Evolutionary conservation across 2,329 filamentous ascomycete species (phyloP).

Genomic region (Alternaria dauci): DNA sequence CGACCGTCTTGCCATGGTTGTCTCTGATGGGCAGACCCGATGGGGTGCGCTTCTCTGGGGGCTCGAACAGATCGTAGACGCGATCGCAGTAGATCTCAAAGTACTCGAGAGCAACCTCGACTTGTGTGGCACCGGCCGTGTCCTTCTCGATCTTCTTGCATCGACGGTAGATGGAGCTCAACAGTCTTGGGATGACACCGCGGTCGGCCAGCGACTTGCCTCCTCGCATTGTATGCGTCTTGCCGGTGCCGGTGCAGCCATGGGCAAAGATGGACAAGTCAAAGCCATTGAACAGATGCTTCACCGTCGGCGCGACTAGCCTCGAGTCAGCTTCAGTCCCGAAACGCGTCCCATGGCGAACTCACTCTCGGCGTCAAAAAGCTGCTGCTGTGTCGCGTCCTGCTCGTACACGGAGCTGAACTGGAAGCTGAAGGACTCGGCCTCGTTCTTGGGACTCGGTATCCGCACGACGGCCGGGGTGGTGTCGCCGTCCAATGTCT

Average conservation of each 20-base stretch:
- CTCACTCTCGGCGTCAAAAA: slow-evolving; percentile 88
- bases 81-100: slow-evolving; percentile 99
- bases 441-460: slow-evolving; percentile 90
- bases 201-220: slow-evolving; percentile 85
- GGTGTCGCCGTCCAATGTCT: slow-evolving; percentile 52
- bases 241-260: slow-evolving; percentile 90
- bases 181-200: slow-evolving; percentile 84
- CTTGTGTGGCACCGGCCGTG: slow-evolving; percentile 71
- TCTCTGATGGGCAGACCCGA: slow-evolving; percentile 84
- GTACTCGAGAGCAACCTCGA: slow-evolving; percentile 82
- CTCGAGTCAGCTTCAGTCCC: slow-evolving; percentile 27
- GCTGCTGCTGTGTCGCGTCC: slow-evolving; percentile 78
- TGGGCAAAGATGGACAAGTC: slow-evolving; percentile 83
- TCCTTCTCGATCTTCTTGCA: slow-evolving; percentile 88
- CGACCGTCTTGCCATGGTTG: slow-evolving; percentile 84
- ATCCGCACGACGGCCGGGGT: slow-evolving; percentile 77
- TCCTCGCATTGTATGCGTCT: slow-evolving; percentile 95
- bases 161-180: slow-evolving; percentile 85
- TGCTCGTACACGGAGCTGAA: slow-evolving; percentile 94
- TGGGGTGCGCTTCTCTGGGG: slow-evolving; percentile 83
- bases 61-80: slow-evolving; percentile 88
- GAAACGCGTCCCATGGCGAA: slow-evolving; percentile 12
- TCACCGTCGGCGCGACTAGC: slow-evolving; percentile 85
- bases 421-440: slow-evolving; percentile 90
- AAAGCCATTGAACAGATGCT: slow-evolving; percentile 88